Conservation (phyloP, 495 filamentous ascomycete genomes). For the Lichenothelia convexa region DNA sequence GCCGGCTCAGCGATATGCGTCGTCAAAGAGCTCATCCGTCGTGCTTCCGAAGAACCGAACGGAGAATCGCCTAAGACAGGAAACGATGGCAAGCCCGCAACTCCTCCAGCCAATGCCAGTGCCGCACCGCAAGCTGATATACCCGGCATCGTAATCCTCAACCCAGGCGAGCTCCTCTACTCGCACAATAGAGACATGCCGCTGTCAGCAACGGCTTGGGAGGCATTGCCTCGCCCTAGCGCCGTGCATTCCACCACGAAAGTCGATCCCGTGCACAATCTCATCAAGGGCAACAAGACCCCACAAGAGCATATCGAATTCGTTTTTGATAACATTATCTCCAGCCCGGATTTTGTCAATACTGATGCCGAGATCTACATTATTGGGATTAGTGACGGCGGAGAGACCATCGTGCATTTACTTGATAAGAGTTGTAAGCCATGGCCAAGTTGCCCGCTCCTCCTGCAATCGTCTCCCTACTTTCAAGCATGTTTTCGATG, state of each 20-base stretch:
- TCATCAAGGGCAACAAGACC: slow-evolving; percentile 13
- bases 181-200: slow-evolving; percentile 11
- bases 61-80: background rate
- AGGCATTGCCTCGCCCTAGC: slow-evolving; percentile 10
- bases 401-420: slow-evolving; percentile 8
- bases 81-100: background rate
- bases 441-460: background rate
- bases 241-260: slow-evolving; percentile 7
- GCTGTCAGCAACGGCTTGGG: slow-evolving; percentile 15
- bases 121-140: background rate
- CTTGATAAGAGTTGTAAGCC: slow-evolving; percentile 10
- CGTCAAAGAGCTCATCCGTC: slow-evolving; percentile 24
- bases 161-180: slow-evolving; percentile 20
- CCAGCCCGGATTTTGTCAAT: slow-evolving; percentile 11
- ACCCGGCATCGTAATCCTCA: slow-evolving; percentile 21
- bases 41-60: background rate
- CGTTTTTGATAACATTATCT: slow-evolving; percentile 16
- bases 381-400: slow-evolving; percentile 17
- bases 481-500: background rate
- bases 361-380: slow-evolving; percentile 19
- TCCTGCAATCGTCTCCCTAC: background rate
- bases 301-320: slow-evolving; percentile 16
- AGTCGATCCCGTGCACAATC: slow-evolving; percentile 13
- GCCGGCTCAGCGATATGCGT: slow-evolving; percentile 47
- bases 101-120: background rate